Base-by-base conservation (phyloP, 2,329 filamentous ascomycete species). In the Diaporthe australafricana region DNA sequence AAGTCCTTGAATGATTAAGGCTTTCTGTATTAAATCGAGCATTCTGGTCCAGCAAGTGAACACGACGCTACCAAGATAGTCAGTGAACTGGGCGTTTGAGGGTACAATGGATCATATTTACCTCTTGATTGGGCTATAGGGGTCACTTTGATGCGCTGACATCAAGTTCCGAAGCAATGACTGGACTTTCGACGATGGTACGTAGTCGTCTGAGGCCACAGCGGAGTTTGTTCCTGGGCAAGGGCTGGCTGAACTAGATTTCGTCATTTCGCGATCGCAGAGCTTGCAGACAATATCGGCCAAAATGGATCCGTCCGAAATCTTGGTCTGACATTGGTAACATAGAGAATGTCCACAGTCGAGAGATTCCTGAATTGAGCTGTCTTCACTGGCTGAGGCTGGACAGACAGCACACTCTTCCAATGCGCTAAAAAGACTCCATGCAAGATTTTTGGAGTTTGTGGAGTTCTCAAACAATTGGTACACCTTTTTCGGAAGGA, bases 11-110 rank as follows among this genome's bases (percentile, higher is more conserved):
- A 9, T 9, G 8, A 40, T 8, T 14, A 57, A 2, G 5, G 32
- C 55, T 9, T 40, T 57, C 25, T 57, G 35, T 60, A 60, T 60
- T 35, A 60, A 20, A 27, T 60, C 55, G 35, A 60, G 55, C 35
- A 60, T 60, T 7, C 27, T 42, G 35, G 16, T 60, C 55, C 22
- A 60, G 11, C 35, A 42, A 27, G 55, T 27, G 35, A 60, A 60
- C 3, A 60, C 22, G 9, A 60, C 22, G 22, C 55, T 57, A 3
- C 25, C 12, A 57, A 25, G 14, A 5, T 25, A 38, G 53, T 57
- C 2, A 57, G 35, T 12, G 12, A 5, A 25, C 1, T 1, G 17
- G 32, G 5, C 11, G 3, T 4, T 5, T 57, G 53, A 20, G 25
- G 17, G 17, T 2, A 7, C 17, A 16, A 11, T 3, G 2, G 20